Evolutionary conservation across 352 stramenopile genomes (phyloP), one percentile per base, ranked within the genome.

Genomic region (Phytopythium boreale): DNA sequence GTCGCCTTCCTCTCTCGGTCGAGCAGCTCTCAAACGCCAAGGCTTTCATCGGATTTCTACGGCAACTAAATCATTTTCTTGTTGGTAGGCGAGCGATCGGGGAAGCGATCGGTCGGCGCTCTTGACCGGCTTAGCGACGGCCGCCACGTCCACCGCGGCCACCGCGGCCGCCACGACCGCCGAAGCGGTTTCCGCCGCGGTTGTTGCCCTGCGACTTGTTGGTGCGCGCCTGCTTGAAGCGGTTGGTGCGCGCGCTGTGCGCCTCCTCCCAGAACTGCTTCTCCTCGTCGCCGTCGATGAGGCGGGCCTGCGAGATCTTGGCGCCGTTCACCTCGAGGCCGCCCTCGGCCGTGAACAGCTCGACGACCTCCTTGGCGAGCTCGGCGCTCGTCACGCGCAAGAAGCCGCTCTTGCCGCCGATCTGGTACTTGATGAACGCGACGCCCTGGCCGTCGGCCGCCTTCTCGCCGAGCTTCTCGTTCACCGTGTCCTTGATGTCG

Each of bases 351-450:
- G 67, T 69, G 64, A 94, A 80, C 29, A 94, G 66, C 47, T 56
- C 72, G 1, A 91, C 79, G 26, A 93, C 76, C 20, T 95, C 80
- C 59, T 84, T 74, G 8, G 85, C 84, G 22, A 83, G 78, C 6
- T 80, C 81, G 24, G 83, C 72, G 34, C 59, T 78, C 17, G 82
- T 86, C 43, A 92, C 72, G 56, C 84, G 86, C 50, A 95, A 59
- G 63, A 79, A 75, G 43, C 82, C 86, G 66, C 78, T 86, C 67
- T 85, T 80, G 59, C 84, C 81, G 36, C 81, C 80, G 53, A 93
- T 82, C 67, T 93, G 86, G 70, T 94, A 94, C 76, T 95, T 81
- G 71, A 94, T 94, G 66, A 90, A 95, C 10, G 85, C 87, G 31
- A 95, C 80, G 46, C 82, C 80, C 12, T 79, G 68, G 27, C 83